Conservation (phyloP, 108 stramenopile species). For the Pseudonitzschia delicatissima region DNA sequence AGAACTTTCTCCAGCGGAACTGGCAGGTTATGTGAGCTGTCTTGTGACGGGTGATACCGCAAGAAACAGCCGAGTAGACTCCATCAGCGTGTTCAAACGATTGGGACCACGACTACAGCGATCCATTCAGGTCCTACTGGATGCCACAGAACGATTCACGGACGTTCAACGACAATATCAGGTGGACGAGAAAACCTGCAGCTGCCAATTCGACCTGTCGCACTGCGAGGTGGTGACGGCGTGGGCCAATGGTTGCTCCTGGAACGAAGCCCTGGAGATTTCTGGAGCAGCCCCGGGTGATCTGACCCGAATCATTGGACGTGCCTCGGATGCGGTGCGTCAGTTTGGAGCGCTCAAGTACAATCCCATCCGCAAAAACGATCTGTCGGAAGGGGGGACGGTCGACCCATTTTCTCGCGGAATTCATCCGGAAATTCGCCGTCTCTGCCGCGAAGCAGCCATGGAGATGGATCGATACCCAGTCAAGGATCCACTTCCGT, state of each 20-base stretch:
- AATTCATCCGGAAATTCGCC: slow-evolving; percentile 62
- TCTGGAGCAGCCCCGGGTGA: slow-evolving; percentile 79
- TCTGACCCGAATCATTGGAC: slow-evolving; percentile 60
- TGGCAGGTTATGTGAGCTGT: slow-evolving; percentile 78
- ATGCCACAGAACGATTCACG: slow-evolving; percentile 57
- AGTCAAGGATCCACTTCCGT: slow-evolving; percentile 78
- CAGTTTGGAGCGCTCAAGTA: slow-evolving; percentile 70
- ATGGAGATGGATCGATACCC: slow-evolving; percentile 73
- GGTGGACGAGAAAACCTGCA: slow-evolving; percentile 51
- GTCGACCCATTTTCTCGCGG: slow-evolving; percentile 49
- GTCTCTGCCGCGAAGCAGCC: slow-evolving; percentile 67
- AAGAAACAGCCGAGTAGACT: slow-evolving; percentile 23
- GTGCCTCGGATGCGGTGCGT: slow-evolving; percentile 77
- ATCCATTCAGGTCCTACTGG: slow-evolving; percentile 63
- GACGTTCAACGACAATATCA: slow-evolving; percentile 63
- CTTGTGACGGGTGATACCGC: slow-evolving; percentile 62
- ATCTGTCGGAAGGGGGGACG: slow-evolving; percentile 19
- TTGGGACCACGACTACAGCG: slow-evolving; percentile 57
- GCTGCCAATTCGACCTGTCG: slow-evolving; percentile 59
- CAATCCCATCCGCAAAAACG: slow-evolving; percentile 47
- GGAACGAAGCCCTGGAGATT: slow-evolving; percentile 71
- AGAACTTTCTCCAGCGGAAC: slow-evolving; percentile 45
- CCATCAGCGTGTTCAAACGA: slow-evolving; percentile 54
- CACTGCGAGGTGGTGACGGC: slow-evolving; percentile 71
- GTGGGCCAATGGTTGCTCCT: slow-evolving; percentile 76